Evolutionary conservation across 306 rosid species (phyloP), one percentile per base, ranked within the genome.

Genomic region (Fragaria vesca): DNA sequence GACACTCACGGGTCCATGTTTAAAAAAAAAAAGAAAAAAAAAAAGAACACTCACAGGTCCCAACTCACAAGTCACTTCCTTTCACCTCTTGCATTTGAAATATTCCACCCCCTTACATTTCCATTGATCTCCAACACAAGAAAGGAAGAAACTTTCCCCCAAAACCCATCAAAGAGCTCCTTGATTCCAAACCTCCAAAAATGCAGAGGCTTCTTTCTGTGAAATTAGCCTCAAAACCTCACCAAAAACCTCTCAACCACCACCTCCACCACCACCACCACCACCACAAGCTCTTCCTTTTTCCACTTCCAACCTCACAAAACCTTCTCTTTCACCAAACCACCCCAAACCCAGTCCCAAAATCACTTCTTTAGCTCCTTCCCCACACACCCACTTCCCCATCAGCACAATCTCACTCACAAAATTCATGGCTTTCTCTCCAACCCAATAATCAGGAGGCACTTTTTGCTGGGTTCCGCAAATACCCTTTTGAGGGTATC

Each of bases 181-280:
- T 34, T 32, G 12, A 63, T 42, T 8, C 47, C 81, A 50, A 20
- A 57, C 20, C 40, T 57, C 11, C 4, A 46, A 78, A 75, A 76
- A 94, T 92, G 98, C 91, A 85, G 83, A 76, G 89, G 40, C 47
- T 86, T 32, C 46, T 87, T 4, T 66, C 79, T 67, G 82, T 78
- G 76, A 84, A 76, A 67, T 43, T 79, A 73, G 85, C 79, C 21
- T 74, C 83, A 42, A 42, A 76, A 65, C 70, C 77, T 74, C 8
- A 17, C 75, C 46, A 74, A 21, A 16, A 85, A 84, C 48, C 71
- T 81, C 85, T 71, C 86, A 8, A 58, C 68, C 67, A 17, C 78
- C 55, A 20, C 74, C 28, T 17, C 74, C 16, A 62, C 79, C 61
- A 21, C 78, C 62, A 17, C 78, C 55, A 20, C 74, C 28, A 20